A percentile compares a stretch with the other conserved stretches of the same genome.
Conservation (phyloP, 2,329 filamentous ascomycete species). For the Colletotrichum aenigma region DNA sequence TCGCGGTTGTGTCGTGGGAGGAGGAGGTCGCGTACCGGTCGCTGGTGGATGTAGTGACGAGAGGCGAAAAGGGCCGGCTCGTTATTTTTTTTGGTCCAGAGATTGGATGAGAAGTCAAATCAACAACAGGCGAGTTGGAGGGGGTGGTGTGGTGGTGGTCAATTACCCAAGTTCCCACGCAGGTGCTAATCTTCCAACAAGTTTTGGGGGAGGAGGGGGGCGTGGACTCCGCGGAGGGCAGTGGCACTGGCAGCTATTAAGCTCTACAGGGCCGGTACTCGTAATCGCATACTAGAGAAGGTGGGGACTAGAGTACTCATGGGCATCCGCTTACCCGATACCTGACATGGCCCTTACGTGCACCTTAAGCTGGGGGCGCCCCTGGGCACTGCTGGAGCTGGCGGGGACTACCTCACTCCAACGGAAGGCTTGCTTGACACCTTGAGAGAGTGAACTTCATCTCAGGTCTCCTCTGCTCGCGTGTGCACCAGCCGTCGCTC, state of each 20-base stretch:
- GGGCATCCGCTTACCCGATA: neutral
- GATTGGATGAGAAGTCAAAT: constrained; percentile 18
- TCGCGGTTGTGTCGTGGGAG: neutral
- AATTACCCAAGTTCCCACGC: neutral
- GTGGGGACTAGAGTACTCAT: neutral
- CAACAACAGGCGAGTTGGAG: constrained; percentile 1
- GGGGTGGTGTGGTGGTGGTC: neutral
- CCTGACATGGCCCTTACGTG: neutral
- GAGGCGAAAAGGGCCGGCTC: neutral
- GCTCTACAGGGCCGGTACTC: neutral
- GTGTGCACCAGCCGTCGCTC: neutral
- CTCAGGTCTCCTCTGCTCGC: neutral
- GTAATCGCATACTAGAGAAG: neutral
- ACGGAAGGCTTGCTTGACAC: neutral
- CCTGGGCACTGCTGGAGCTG: neutral
- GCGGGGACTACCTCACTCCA: neutral
- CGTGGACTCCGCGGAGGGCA: neutral
- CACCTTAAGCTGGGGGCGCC: neutral
- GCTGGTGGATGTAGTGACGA: neutral
- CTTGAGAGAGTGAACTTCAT: neutral
- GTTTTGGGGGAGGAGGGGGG: neutral
- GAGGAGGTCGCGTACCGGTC: neutral
- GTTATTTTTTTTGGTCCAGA: neutral
- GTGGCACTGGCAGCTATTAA: neutral
- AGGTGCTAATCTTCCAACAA: neutral